Percentiles rank a stretch among this genome's conserved stretches.
Evolutionary conservation across 2,329 filamentous ascomycete species (phyloP).

Genomic region (Verticillium nonalfalfae): DNA sequence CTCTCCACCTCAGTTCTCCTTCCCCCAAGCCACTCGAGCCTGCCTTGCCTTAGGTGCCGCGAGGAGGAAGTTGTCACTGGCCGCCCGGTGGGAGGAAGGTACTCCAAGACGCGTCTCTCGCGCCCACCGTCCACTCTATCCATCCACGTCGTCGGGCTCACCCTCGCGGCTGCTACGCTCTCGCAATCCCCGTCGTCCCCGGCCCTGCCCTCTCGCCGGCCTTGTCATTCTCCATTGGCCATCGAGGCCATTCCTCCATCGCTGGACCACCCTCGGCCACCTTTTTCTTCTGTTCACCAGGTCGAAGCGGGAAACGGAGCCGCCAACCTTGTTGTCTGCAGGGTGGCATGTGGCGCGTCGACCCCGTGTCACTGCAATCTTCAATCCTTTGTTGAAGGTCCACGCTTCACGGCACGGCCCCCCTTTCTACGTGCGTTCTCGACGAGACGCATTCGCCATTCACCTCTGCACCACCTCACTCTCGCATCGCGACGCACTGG

Average conservation of each 20-base stretch:
- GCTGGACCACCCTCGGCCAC: neutral
- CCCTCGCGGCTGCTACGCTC: neutral
- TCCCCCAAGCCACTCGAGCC: neutral
- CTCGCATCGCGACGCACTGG: neutral
- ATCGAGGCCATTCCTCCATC: neutral
- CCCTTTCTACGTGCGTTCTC: neutral
- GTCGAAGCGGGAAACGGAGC: neutral
- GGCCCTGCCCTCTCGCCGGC: neutral
- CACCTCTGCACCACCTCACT: neutral
- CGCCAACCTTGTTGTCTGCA: neutral
- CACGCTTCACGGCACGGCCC: neutral
- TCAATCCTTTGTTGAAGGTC: no score
- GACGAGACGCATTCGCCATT: neutral
- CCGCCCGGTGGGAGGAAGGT: no score
- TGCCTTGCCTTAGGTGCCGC: neutral
- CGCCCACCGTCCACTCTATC: neutral
- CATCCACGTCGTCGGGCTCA: neutral
- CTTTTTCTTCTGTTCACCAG: neutral
- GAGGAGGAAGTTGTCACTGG: no score
- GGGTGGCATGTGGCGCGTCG: neutral
- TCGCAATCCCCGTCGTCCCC: neutral
- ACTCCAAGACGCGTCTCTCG: neutral
- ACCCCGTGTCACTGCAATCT: neutral
- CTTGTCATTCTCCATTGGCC: neutral
- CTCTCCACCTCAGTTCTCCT: neutral